Percentiles rank a stretch among this genome's conserved stretches.
These are phyloP conservation scores for Saxispiralis lemnorum DNA, from an alignment of 495 filamentous ascomycete species.

Conservation along the genomic window DNA sequence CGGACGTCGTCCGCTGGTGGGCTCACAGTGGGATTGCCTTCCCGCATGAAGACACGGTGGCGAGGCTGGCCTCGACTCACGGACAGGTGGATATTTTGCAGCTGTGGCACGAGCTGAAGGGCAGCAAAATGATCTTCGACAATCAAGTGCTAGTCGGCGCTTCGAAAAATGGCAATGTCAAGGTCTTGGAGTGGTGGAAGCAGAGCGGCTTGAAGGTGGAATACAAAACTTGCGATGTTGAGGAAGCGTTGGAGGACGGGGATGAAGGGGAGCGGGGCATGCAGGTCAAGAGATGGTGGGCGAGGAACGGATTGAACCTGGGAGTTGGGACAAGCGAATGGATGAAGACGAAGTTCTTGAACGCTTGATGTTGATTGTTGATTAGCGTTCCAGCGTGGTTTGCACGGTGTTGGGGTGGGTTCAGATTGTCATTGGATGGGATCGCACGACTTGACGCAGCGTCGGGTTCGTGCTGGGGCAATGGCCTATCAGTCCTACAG, in stretches of 20 bases:
- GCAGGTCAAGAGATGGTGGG: slow-evolving; percentile 71
- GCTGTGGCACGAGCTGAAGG: slow-evolving; percentile 60
- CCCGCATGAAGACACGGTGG: slow-evolving; percentile 55
- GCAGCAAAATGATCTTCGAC: slow-evolving; percentile 75
- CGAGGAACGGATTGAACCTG: slow-evolving; percentile 70
- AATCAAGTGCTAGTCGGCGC: slow-evolving; percentile 74
- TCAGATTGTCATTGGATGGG: too few species aligned
- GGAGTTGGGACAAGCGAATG: slow-evolving; percentile 78
- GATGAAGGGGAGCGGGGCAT: slow-evolving; percentile 31
- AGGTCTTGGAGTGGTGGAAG: slow-evolving; percentile 86
- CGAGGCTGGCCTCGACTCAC: slow-evolving; percentile 64
- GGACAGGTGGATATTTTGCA: slow-evolving; percentile 76
- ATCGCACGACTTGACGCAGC: too few species aligned
- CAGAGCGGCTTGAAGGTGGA: slow-evolving; percentile 57
- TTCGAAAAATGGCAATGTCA: slow-evolving; percentile 68
- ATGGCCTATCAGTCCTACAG: too few species aligned
- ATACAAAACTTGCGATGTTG: slow-evolving; percentile 89
- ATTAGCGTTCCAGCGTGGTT: too few species aligned
- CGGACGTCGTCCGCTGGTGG: slow-evolving; percentile 65
- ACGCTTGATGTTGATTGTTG: not conserved
- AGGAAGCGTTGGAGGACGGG: slow-evolving; percentile 80
- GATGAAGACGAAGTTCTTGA: slow-evolving; percentile 60
- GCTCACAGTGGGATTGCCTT: slow-evolving; percentile 56
- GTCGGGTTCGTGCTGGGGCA: too few species aligned
- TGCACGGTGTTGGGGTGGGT: too few species aligned